Evolutionary conservation across 352 stramenopile species (phyloP), one percentile per base, ranked within the genome.

Genomic region (Phytophthora gonapodyides): DNA sequence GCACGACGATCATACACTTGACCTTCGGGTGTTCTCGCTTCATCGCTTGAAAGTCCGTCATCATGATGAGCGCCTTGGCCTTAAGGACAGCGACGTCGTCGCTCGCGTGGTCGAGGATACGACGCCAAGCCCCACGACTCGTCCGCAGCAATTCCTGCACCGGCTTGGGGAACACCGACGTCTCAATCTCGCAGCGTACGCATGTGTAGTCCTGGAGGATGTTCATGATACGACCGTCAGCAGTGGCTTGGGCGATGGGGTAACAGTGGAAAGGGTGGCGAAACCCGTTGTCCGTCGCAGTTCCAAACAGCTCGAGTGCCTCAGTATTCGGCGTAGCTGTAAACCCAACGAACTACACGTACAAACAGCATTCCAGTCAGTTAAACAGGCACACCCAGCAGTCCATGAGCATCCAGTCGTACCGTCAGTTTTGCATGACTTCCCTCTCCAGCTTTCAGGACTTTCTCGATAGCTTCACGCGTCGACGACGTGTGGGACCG

Each of bases 1-100:
- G 82, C 13, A 82, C 76, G n/a, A 93, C 82, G 16, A 94, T 78
- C 82, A 94, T 91, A 36, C 82, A 90, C 77, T 94, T 65, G 3
- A 62, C 31, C 33, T 73, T 71, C 30, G 34, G 17, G 19, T 60
- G 34, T 12, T 53, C 35, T 51, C 33, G 30, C 30, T 67, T 67
- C 48, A 71, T 65, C 11, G n/a, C 19, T 11, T 70, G 47, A 44
- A 92, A 94, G 58, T 92, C 74, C 9, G 78, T 66, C 83, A 93
- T 90, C 78, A 92, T 87, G n/a, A 81, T 61, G 13, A 79, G 41
- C 13, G 76, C 73, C 46, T 94, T 94, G 0, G 81, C 80, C 24
- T 89, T 89, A 2, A 91, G 64, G 15, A 91, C 68, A 6, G 81
- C 62, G 24, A 86, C 34, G 17, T 83, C 58, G 33, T 88, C 81